Evolutionary conservation across 257 asterid species (phyloP).

Genomic region (Primulina tabacum): DNA sequence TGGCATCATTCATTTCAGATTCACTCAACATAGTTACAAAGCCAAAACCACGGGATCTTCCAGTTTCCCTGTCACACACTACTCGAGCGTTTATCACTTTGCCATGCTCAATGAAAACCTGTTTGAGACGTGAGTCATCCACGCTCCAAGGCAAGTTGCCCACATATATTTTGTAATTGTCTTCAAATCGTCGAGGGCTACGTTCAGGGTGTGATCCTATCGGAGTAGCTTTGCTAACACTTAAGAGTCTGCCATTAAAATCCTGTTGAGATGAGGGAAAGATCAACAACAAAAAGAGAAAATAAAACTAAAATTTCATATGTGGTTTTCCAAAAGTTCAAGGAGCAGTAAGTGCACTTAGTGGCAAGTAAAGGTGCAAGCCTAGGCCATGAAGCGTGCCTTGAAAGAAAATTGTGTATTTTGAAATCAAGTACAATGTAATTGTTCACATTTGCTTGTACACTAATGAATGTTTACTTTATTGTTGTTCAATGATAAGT

Average conservation of each 20-base stretch:
- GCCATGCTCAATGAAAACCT: slow-evolving; percentile 80
- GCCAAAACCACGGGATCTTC: slow-evolving; percentile 94
- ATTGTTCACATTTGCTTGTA: too few species aligned
- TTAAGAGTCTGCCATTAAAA: slow-evolving; percentile 60
- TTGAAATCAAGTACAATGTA: too few species aligned
- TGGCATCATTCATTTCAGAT: slow-evolving; percentile 79
- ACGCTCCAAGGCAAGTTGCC: slow-evolving; percentile 91
- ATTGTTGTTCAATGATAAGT: too few species aligned
- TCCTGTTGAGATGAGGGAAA: slow-evolving; percentile 49
- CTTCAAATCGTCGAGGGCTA: slow-evolving; percentile 50
- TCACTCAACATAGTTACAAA: slow-evolving; percentile 78
- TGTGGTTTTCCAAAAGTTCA: too few species aligned
- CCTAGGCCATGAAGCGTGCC: too few species aligned
- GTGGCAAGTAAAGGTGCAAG: too few species aligned
- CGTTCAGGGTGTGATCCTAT: slow-evolving; percentile 79
- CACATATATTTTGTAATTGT: slow-evolving; percentile 60
- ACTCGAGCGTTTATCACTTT: slow-evolving; percentile 80
- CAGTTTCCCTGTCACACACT: slow-evolving; percentile 68
- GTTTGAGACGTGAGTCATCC: slow-evolving; percentile 64
- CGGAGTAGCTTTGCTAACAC: slow-evolving; percentile 81
- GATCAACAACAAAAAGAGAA: neutral
- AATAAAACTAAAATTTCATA: too few species aligned
- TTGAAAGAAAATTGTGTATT: too few species aligned
- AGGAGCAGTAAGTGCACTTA: too few species aligned
- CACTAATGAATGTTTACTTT: too few species aligned